phyloP scores from a whole-genome alignment of 306 rosid genomes.

The Parietaria judaica region DNA sequence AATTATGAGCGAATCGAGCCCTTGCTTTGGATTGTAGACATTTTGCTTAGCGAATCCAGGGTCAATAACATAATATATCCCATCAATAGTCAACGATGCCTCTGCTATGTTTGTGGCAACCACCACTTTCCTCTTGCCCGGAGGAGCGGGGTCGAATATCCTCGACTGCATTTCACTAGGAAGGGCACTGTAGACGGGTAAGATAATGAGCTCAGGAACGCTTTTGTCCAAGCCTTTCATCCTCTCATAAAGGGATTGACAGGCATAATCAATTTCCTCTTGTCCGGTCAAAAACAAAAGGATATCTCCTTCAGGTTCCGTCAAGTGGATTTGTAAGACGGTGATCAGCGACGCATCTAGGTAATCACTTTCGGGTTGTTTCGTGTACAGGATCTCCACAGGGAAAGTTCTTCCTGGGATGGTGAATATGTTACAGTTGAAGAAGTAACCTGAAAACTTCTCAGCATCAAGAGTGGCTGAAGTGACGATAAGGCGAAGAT shows the following conservation, averaged over 20 bases:
- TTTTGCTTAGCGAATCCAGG: conserved; percentile 90
- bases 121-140: conserved; percentile 81
- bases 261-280: conserved; percentile 87
- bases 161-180: conserved; percentile 83
- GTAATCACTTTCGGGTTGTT: conserved; percentile 80
- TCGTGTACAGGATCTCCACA: conserved; percentile 68
- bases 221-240: conserved; percentile 71
- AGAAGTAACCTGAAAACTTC: conserved; percentile 82
- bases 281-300: conserved; percentile 93
- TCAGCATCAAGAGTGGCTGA: conserved; percentile 91
- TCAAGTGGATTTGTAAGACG: conserved; percentile 74
- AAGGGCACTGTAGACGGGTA: conserved; percentile 79
- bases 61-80: conserved; percentile 73
- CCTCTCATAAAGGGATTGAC: conserved; percentile 77
- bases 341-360: conserved; percentile 71
- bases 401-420: conserved; percentile 89
- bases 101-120: conserved; percentile 94
- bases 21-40: conserved; percentile 75
- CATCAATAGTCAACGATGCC: conserved; percentile 86
- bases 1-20: conserved; percentile 71
- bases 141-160: conserved; percentile 84
- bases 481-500: conserved; percentile 68
- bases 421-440: conserved; percentile 60
- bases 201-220: conserved; percentile 70
- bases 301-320: conserved; percentile 84